phyloP scores from a whole-genome alignment of 1,284 basidiomycete species.

The Microbotryum intermedium region DNA sequence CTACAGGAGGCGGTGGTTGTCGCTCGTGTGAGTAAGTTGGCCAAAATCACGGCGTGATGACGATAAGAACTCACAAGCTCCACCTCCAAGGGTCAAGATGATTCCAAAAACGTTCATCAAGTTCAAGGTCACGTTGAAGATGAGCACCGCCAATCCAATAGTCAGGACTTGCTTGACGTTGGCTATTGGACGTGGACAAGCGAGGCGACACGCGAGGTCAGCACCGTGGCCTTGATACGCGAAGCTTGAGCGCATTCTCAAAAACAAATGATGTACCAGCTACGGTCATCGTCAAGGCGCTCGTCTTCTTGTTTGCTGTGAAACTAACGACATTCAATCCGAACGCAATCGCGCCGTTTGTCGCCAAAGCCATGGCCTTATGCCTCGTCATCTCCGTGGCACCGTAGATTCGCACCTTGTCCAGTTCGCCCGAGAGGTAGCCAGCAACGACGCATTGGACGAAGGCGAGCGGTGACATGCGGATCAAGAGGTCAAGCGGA shows the following conservation, averaged over 20 bases:
- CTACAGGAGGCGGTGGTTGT: neutral
- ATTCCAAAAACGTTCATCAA: constrained; percentile 71
- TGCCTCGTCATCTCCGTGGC: constrained; percentile 48
- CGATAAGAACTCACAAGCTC: constrained; percentile 44
- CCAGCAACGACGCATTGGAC: constrained; percentile 72
- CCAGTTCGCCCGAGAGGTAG: constrained; percentile 67
- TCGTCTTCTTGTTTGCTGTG: constrained; percentile 79
- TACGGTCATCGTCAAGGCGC: constrained; percentile 76
- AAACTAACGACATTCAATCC: constrained; percentile 67
- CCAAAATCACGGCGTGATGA: neutral
- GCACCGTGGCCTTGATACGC: neutral
- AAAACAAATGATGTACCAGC: constrained; percentile 51
- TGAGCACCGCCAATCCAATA: constrained; percentile 67
- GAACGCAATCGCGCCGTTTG: constrained; percentile 81
- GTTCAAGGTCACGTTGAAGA: constrained; percentile 75
- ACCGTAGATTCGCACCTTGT: constrained; percentile 51
- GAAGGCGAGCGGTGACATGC: constrained; percentile 80
- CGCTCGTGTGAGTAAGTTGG: neutral
- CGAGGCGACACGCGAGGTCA: neutral
- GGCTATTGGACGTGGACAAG: constrained; percentile 43
- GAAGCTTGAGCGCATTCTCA: too few species aligned
- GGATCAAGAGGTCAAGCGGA: constrained; percentile 72
- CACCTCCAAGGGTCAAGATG: constrained; percentile 66
- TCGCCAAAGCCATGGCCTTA: constrained; percentile 51
- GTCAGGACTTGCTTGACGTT: constrained; percentile 93